phyloP scores from a whole-genome alignment of 2,329 filamentous ascomycete species.

The Stagonosporopsis chrysanthemi region DNA sequence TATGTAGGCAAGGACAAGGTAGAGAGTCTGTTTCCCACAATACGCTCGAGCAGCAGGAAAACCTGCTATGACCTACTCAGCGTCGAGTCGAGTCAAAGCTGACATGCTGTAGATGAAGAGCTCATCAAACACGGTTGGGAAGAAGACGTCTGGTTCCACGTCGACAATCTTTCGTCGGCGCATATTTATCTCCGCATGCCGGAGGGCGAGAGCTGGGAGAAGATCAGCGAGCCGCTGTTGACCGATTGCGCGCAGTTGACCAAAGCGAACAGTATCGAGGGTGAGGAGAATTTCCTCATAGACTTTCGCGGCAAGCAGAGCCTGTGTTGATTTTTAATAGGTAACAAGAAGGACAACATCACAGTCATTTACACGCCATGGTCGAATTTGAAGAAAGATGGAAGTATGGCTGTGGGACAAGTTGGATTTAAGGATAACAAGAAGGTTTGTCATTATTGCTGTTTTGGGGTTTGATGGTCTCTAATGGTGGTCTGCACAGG shows the following conservation, averaged over 20 bases:
- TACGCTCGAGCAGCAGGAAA: background rate
- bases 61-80: background rate
- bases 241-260: constrained; percentile 95
- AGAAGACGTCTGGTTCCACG: constrained; percentile 98
- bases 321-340: constrained; percentile 52
- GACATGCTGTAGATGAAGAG: constrained; percentile 77
- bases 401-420: constrained; percentile 93
- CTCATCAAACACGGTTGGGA: constrained; percentile 94
- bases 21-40: constrained; percentile 73
- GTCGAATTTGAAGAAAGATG: constrained; percentile 95
- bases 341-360: constrained; percentile 98
- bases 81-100: background rate
- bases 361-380: constrained; percentile 97
- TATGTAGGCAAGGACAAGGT: constrained; percentile 99
- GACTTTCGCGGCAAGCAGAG: background rate
- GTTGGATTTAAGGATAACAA: constrained; percentile 92
- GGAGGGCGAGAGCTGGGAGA: constrained; percentile 83
- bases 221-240: constrained; percentile 76
- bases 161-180: constrained; percentile 94
- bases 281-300: constrained; percentile 41
- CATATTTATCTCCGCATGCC: constrained; percentile 92
- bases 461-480: background rate
- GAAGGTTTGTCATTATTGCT: constrained; percentile 55
- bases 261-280: constrained; percentile 98
- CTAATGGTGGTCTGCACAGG: constrained; percentile 52